These are phyloP conservation scores for Cordia subcordata DNA, from an alignment of 257 asterid genomes.

Conservation along the genomic window DNA sequence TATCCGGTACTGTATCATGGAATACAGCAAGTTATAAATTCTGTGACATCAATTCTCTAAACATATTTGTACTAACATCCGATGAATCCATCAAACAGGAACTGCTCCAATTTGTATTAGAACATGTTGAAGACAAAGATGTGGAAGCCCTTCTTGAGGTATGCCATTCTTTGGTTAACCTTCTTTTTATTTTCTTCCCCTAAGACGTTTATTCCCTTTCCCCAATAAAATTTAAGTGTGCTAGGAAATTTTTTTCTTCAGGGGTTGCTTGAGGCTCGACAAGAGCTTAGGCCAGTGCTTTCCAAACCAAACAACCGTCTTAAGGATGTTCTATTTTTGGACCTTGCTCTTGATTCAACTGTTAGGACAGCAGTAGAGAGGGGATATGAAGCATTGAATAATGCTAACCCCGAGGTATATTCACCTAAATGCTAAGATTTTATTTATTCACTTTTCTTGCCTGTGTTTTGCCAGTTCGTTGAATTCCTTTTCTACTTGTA, in stretches of 20 bases:
- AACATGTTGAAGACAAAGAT: constrained; percentile 79
- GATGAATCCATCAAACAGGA: constrained; percentile 41
- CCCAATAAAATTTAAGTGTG: constrained; percentile 3
- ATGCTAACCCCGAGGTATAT: constrained; percentile 79
- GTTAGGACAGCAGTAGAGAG: constrained; percentile 97
- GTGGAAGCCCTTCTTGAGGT: constrained; percentile 96
- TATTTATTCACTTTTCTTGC: no score
- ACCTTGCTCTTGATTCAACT: constrained; percentile 92
- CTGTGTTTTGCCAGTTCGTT: no score
- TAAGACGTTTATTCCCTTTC: no score
- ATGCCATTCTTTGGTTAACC: constrained; percentile 18
- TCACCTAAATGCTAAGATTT: no score
- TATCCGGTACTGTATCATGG: constrained; percentile 52
- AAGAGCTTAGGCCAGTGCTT: constrained; percentile 90
- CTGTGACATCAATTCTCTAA: no score
- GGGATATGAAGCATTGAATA: constrained; percentile 81
- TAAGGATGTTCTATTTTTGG: constrained; percentile 88
- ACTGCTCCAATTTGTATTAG: constrained; percentile 71
- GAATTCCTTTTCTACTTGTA: no score
- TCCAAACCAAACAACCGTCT: constrained; percentile 69
- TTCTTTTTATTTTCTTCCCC: no score
- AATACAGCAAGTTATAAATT: background rate
- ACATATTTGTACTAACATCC: background rate
- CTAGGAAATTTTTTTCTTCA: constrained; percentile 10
- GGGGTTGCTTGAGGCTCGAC: constrained; percentile 97